Percentiles rank a stretch among this genome's conserved stretches.
These are phyloP conservation scores for Botrytis sinoallii DNA, from an alignment of 2,329 filamentous ascomycete species.

Conservation along the genomic window DNA sequence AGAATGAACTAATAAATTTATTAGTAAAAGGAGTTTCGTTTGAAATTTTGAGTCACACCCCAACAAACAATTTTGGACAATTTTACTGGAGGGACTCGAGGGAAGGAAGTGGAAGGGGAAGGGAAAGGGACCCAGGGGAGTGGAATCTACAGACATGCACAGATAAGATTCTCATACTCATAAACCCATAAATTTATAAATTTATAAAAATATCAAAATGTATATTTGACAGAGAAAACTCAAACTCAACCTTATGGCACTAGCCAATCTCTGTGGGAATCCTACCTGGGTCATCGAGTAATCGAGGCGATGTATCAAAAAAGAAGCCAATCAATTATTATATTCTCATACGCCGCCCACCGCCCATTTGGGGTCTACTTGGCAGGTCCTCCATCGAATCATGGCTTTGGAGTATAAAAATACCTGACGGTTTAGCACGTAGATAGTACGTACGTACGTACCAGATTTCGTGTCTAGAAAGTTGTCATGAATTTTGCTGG, in stretches of 20 bases:
- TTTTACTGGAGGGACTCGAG: neutral
- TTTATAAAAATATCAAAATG: too few species aligned
- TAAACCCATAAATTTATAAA: neutral
- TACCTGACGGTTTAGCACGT: neutral
- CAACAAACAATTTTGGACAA: neutral
- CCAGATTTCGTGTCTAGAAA: neutral
- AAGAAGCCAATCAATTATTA: neutral
- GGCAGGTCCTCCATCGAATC: neutral
- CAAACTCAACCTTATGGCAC: conserved; percentile 1
- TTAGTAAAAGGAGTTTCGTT: neutral
- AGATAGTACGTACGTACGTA: neutral
- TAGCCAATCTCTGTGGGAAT: neutral
- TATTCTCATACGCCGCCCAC: neutral
- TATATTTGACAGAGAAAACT: neutral
- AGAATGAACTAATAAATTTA: neutral
- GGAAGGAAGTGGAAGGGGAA: neutral
- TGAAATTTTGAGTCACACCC: conserved; percentile 7
- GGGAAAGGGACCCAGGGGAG: neutral
- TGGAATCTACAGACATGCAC: neutral
- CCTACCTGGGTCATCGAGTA: neutral
- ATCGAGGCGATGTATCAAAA: neutral
- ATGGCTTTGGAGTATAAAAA: neutral
- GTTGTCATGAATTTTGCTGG: neutral
- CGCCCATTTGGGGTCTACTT: neutral
- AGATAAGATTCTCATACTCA: neutral